A percentile compares a stretch with the other conserved stretches of the same genome.
These are phyloP conservation scores for Parietichytrium sp. DNA, from an alignment of 108 stramenopile species.

Conservation along the genomic window DNA sequence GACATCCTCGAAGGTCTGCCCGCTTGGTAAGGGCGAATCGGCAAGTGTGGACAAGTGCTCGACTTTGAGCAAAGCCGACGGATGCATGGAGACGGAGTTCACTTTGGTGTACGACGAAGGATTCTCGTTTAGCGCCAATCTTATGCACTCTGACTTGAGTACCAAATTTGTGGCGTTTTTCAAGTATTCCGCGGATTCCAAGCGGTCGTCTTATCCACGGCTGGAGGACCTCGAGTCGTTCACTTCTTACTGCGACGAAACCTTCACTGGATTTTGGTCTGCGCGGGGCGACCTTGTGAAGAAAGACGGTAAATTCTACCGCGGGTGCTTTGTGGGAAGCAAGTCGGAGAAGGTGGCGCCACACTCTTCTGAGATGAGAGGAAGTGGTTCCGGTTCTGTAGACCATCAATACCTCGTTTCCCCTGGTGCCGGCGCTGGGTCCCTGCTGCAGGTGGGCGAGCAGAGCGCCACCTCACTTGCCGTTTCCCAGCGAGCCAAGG, in stretches of 20 bases:
- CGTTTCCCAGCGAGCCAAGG: too few species aligned
- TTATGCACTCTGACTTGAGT: background rate
- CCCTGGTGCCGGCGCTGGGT: too few species aligned
- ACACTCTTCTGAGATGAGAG: slow-evolving; percentile 23
- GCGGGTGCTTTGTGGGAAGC: background rate
- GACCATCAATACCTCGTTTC: too few species aligned
- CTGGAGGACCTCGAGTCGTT: background rate
- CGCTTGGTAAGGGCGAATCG: background rate
- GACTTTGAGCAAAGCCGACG: background rate
- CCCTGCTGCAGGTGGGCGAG: too few species aligned
- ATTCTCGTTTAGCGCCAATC: background rate
- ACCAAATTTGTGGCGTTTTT: slow-evolving; percentile 9
- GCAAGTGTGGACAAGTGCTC: background rate
- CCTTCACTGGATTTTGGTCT: background rate
- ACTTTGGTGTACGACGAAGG: slow-evolving; percentile 31
- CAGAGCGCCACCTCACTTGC: too few species aligned
- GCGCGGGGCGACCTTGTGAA: background rate
- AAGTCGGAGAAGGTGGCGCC: background rate
- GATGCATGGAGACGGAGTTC: background rate
- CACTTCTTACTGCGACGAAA: slow-evolving; percentile 8
- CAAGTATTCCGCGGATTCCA: background rate
- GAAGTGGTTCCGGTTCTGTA: too few species aligned
- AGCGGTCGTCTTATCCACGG: background rate
- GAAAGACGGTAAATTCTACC: background rate
- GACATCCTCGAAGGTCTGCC: background rate